phyloP scores from a whole-genome alignment of 192 early-diverging fungal genomes.

The Coemansia sp. region DNA sequence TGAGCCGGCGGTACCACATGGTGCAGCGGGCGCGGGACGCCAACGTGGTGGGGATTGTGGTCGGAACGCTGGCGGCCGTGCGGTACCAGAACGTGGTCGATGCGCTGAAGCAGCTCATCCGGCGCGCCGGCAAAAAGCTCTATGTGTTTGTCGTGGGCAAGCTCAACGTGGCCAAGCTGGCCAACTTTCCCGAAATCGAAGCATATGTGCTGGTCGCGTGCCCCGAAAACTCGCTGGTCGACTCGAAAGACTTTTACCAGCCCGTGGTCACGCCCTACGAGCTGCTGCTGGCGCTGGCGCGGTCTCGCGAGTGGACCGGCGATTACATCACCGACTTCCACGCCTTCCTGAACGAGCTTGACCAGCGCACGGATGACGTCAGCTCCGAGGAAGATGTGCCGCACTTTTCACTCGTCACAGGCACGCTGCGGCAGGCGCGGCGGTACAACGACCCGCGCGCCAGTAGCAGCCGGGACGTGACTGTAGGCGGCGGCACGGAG shows the following conservation, averaged over 20 bases:
- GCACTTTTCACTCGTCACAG: constrained; percentile 89
- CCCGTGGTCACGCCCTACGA: constrained; percentile 96
- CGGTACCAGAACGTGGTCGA: constrained; percentile 84
- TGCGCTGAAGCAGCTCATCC: constrained; percentile 74
- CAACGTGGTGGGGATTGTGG: constrained; percentile 62
- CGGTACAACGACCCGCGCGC: constrained; percentile 34
- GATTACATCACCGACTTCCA: constrained; percentile 72
- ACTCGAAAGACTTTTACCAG: constrained; percentile 84
- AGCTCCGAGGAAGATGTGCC: constrained; percentile 74
- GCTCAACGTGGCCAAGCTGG: constrained; percentile 92
- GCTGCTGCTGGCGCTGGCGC: constrained; percentile 73
- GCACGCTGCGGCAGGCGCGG: constrained; percentile 64
- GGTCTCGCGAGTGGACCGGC: constrained; percentile 62
- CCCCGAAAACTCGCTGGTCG: constrained; percentile 91
- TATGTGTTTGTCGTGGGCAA: constrained; percentile 93
- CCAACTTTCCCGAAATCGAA: constrained; percentile 96
- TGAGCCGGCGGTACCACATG: constrained; percentile 73
- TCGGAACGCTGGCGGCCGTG: constrained; percentile 91
- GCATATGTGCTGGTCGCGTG: constrained; percentile 90
- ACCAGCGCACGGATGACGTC: constrained; percentile 31
- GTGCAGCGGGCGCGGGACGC: constrained; percentile 88
- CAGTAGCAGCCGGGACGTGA: constrained; percentile 45
- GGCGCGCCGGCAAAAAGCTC: constrained; percentile 70
- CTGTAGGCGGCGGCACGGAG: constrained; percentile 55
- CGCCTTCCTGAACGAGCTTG: constrained; percentile 44